phyloP scores from a whole-genome alignment of 495 filamentous ascomycete species.

The Penicillium samsonianum region DNA sequence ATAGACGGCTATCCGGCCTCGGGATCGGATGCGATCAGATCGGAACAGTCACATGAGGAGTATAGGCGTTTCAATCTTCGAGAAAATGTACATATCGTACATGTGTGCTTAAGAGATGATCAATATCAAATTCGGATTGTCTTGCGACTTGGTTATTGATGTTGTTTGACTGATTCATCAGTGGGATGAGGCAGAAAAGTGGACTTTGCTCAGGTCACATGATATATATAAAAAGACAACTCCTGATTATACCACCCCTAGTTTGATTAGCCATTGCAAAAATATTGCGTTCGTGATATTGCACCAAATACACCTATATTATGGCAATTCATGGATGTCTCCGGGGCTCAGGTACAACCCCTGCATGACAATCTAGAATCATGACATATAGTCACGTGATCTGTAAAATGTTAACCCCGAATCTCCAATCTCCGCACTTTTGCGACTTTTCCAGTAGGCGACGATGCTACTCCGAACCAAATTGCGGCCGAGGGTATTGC shows the following conservation, averaged over 20 bases:
- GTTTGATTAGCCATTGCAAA: too few species aligned
- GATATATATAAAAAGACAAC: background rate
- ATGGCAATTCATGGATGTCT: too few species aligned
- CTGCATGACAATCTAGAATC: background rate
- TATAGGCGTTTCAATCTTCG: too few species aligned
- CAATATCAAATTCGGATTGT: background rate
- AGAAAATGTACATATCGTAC: too few species aligned
- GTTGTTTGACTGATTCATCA: background rate
- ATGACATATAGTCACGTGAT: background rate
- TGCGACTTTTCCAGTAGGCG: background rate
- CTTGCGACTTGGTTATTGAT: background rate
- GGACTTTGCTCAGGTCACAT: background rate
- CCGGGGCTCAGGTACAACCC: background rate
- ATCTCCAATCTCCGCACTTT: slow-evolving; percentile 7
- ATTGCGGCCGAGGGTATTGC: slow-evolving; percentile 15
- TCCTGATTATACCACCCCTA: background rate
- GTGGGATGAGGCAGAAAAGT: background rate
- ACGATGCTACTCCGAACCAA: slow-evolving; percentile 22
- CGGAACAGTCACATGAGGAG: slow-evolving; percentile 21
- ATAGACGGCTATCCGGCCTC: slow-evolving; percentile 7
- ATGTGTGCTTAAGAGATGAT: background rate
- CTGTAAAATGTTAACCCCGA: background rate
- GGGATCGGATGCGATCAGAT: slow-evolving; percentile 28
- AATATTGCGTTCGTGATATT: too few species aligned
- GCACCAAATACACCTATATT: too few species aligned